Evolutionary conservation across 306 rosid species (phyloP).

Genomic region (Prunus salicina): DNA sequence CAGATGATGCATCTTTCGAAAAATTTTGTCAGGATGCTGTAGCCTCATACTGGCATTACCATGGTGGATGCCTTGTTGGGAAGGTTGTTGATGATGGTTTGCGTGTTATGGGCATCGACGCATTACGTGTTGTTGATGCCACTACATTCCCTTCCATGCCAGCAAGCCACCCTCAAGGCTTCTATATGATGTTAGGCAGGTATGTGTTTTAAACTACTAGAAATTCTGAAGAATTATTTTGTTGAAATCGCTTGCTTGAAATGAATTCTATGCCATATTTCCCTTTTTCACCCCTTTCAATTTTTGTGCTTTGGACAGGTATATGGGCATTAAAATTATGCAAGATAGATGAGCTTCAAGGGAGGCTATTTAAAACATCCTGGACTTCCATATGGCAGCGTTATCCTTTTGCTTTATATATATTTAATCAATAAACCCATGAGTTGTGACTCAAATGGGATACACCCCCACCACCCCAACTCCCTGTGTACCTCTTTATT

Average conservation of each 20-base stretch:
- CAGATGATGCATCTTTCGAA: conserved; percentile 5
- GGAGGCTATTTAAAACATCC: background rate
- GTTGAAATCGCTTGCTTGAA: background rate
- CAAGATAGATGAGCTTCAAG: background rate
- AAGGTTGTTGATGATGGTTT: conserved; percentile 15
- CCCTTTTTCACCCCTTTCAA: background rate
- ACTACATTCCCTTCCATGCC: conserved; percentile 5
- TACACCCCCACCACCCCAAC: no score
- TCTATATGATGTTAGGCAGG: conserved; percentile 25
- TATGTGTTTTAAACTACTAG: background rate
- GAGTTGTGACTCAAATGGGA: no score
- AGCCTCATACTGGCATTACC: conserved; percentile 25
- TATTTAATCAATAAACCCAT: no score
- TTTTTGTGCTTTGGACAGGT: background rate
- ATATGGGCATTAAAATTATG: background rate
- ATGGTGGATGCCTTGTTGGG: conserved; percentile 20
- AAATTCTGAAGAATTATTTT: background rate
- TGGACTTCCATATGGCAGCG: no score
- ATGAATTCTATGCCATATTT: background rate
- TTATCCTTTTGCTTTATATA: no score
- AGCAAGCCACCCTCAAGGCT: conserved; percentile 9
- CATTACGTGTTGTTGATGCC: conserved; percentile 10
- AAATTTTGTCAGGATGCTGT: conserved; percentile 4
- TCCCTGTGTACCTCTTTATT: no score
- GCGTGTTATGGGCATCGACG: background rate